A percentile compares a stretch with the other conserved stretches of the same genome.
phyloP scores from a whole-genome alignment of 2,329 filamentous ascomycete genomes.

The Fusarium lateritium region DNA sequence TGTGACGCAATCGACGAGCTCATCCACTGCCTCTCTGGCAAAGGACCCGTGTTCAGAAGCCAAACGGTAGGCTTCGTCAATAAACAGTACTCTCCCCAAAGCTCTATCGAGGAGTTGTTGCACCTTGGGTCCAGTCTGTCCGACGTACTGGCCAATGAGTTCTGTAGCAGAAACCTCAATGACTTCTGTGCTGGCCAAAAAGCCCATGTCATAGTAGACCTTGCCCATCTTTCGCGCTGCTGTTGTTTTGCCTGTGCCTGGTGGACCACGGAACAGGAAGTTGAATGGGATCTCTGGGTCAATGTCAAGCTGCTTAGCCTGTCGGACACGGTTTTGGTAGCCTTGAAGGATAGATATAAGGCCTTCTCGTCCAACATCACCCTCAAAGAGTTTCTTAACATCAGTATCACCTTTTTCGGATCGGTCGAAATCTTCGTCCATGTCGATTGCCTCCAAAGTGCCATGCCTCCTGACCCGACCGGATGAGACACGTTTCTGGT shows the following conservation, averaged over 20 bases:
- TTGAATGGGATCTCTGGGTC: conserved; percentile 71
- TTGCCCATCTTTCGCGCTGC: conserved; percentile 82
- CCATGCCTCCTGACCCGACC: conserved; percentile 58
- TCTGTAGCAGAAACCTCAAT: conserved; percentile 78
- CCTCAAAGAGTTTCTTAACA: conserved; percentile 68
- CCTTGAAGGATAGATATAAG: conserved; percentile 67
- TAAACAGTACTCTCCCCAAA: conserved; percentile 76
- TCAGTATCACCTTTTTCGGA: conserved; percentile 59
- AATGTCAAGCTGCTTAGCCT: conserved; percentile 46
- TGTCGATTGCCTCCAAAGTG: conserved; percentile 81
- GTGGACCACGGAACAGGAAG: conserved; percentile 76
- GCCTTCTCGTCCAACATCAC: conserved; percentile 70
- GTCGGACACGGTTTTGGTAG: conserved; percentile 64
- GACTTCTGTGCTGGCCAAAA: conserved; percentile 72
- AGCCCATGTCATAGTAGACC: conserved; percentile 81
- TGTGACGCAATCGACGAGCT: conserved; percentile 66
- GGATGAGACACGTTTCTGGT: conserved; percentile 43
- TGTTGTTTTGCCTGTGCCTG: conserved; percentile 81
- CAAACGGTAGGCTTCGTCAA: conserved; percentile 81
- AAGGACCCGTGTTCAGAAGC: conserved; percentile 62
- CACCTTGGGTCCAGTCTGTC: conserved; percentile 79
- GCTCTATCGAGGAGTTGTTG: conserved; percentile 70
- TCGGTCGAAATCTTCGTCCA: conserved; percentile 76
- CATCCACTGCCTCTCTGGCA: conserved; percentile 69
- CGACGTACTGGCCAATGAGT: conserved; percentile 76